Evolutionary conservation across 345 rosid species (phyloP), one percentile per base, ranked within the genome.

Genomic region (Kernera saxatilis): DNA sequence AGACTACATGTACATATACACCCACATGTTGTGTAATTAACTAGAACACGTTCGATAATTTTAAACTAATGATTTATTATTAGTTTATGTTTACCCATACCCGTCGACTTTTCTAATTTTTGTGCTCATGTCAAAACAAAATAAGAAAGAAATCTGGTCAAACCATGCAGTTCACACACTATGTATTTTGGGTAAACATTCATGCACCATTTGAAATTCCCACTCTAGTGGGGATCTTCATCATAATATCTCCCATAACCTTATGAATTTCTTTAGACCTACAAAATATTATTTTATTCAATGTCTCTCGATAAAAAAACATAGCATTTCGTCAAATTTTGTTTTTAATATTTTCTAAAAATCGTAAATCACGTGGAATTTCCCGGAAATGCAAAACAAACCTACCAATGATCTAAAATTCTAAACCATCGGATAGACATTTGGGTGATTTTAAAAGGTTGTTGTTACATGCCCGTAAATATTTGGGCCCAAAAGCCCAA

Each of bases 211-310:
- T 76, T 39, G 46, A 76, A 61, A 14, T 63, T 69, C 50, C 39
- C 53, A 55, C 54, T 70, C 30, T 55, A 69, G 75, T 76, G 79
- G 67, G 66, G 50, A 69, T 61, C 74, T 69, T 75, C 79, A 69
- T 75, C 74, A 68, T 75, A 43, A 61, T 68, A 74, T 69, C 35
- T 52, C 70, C 78, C 73, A 75, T 59, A 68, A 75, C 64, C 78
- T 23, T 68, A 32, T 7, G 5, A 45, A 12, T 40, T 44, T 67
- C 51, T 67, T 4, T 1, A 67, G 5, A 67, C 46, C 56, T 52
- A 44, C 33, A 13, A 30, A 37, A 2, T 69, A 58, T 50, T 67
- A 30, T 67, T 67, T 32, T 6, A 41, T 41, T 52, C 26, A 15
- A 3, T 21, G n/a, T 59, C 27, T 50, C 17, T 39, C 17, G 29